phyloP scores from a whole-genome alignment of 208 protist species.

The Leishmania gerbilli region DNA sequence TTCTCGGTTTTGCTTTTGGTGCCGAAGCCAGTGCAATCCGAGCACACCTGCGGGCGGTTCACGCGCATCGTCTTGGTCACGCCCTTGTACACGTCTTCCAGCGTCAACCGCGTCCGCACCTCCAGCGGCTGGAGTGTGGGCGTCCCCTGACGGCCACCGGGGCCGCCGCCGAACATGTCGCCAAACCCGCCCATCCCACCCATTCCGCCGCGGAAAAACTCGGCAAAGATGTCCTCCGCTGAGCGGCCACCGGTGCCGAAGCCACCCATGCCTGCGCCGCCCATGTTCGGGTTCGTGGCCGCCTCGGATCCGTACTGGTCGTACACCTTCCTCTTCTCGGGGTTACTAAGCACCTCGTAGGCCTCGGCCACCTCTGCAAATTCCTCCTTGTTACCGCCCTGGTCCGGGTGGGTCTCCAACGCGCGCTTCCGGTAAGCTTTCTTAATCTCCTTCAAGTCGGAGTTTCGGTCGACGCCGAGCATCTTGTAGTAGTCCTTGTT shows the following conservation, averaged over 20 bases:
- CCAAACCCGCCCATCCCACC: constrained; percentile 81
- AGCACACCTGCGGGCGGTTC: constrained; percentile 86
- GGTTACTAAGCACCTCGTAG: constrained; percentile 97
- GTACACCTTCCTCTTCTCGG: constrained; percentile 96
- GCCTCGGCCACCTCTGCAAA: constrained; percentile 93
- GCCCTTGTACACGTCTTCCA: constrained; percentile 89
- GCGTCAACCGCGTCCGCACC: constrained; percentile 71
- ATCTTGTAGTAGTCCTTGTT: constrained; percentile 92
- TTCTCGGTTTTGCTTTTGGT: constrained; percentile 90
- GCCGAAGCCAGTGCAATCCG: constrained; percentile 84
- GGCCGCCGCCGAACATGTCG: constrained; percentile 68
- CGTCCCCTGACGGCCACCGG: constrained; percentile 33
- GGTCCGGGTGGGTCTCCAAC: constrained; percentile 90
- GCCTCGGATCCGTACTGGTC: constrained; percentile 95
- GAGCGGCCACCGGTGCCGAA: constrained; percentile 61
- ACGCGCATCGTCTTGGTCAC: constrained; percentile 78
- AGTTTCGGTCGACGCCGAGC: constrained; percentile 67
- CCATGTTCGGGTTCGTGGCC: constrained; percentile 71
- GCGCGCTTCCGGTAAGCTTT: constrained; percentile 92
- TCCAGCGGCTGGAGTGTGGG: constrained; percentile 79
- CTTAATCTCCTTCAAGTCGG: constrained; percentile 83
- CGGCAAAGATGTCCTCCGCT: constrained; percentile 91
- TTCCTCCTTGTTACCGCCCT: constrained; percentile 93
- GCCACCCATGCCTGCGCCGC: constrained; percentile 43
- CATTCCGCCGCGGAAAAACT: constrained; percentile 88